Base-by-base conservation (phyloP, 331 rosid genomes). In the Acacia pycnantha region DNA sequence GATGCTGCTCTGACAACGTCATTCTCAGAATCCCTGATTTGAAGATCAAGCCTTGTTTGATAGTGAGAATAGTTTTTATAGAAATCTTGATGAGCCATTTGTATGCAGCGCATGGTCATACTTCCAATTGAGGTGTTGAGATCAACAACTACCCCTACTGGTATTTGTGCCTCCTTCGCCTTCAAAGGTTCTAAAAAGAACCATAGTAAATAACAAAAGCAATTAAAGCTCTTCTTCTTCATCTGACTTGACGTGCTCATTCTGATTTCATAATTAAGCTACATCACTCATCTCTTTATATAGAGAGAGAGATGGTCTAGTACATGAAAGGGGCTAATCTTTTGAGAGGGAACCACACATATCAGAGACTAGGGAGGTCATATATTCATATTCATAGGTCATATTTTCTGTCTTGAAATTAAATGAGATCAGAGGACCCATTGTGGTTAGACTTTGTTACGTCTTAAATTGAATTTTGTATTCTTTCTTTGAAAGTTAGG, bases 141-240 rank as follows among this genome's bases (percentile, higher is more conserved):
- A 83, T 83, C 79, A 73, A 83, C 82, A 73, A 78, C 46, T 2
- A 83, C 44, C 13, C 82, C 82, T 71, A 83, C n/a, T 71, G 82
- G 76, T 21, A 78, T 40, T 0, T 8, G 44, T 31, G 5, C 22
- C 4, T 33, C 43, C 48, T 77, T 77, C 33, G 82, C 86, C 79
- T 71, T 37, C 29, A 31, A 26, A 21, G 73, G 58, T 78, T 69
- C 76, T 11, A 11, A 66, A 65, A 56, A 37, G 48, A 79, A 19
- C 7, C 82, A 69, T 11, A 71, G 75, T 22, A 48, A 29, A 41
- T 2, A 11, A 59, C 66, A 54, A 19, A 83, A 8, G 29, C 50
- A 70, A 14, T 21, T 47, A 61, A 44, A 70, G 58, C 61, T 68
- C 19, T 62, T 62, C 53, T 27, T 27, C 35, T 31, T 41, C 40